Conservation (phyloP, 192 early-diverging fungal species). For the Coemansia sp. region DNA sequence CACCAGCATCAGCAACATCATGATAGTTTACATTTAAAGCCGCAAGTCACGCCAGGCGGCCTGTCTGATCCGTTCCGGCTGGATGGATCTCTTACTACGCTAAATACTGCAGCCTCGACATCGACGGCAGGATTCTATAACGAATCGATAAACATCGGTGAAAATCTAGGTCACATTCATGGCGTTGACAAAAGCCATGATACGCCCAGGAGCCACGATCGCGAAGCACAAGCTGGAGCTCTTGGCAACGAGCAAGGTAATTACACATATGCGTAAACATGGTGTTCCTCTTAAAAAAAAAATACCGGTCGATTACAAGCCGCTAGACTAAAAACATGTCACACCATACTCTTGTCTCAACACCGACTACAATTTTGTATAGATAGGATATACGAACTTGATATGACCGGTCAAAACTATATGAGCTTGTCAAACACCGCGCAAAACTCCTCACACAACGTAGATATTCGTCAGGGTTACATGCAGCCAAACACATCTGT, state of each 20-base stretch:
- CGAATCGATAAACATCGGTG: not conserved
- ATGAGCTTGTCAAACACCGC: slow-evolving; percentile 15
- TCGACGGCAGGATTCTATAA: slow-evolving; percentile 1
- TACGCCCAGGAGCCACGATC: slow-evolving; percentile 17
- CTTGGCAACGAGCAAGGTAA: slow-evolving; percentile 25
- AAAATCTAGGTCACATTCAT: slow-evolving; percentile 2
- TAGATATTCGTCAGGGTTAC: not conserved
- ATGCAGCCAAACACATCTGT: not conserved
- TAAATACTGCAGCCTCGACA: slow-evolving; percentile 10
- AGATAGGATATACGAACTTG: slow-evolving; percentile 36
- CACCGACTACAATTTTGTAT: slow-evolving; percentile 19
- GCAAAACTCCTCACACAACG: slow-evolving; percentile 11
- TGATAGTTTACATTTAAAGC: slow-evolving; percentile 4
- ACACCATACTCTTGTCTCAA: not conserved
- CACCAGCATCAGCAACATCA: slow-evolving; percentile 10
- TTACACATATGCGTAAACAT: slow-evolving; percentile 2
- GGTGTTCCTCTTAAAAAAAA: not conserved
- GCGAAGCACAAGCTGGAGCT: not conserved
- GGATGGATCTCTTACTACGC: slow-evolving; percentile 16
- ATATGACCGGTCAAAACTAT: slow-evolving; percentile 4
- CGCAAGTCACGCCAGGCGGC: slow-evolving; percentile 2
- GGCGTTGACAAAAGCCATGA: not conserved
- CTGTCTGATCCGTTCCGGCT: slow-evolving; percentile 24
- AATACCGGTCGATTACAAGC: not conserved
- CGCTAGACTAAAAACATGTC: not conserved